Evolutionary conservation across 2,329 filamentous ascomycete genomes (phyloP).

Genomic region (Dothistroma septosporum): DNA sequence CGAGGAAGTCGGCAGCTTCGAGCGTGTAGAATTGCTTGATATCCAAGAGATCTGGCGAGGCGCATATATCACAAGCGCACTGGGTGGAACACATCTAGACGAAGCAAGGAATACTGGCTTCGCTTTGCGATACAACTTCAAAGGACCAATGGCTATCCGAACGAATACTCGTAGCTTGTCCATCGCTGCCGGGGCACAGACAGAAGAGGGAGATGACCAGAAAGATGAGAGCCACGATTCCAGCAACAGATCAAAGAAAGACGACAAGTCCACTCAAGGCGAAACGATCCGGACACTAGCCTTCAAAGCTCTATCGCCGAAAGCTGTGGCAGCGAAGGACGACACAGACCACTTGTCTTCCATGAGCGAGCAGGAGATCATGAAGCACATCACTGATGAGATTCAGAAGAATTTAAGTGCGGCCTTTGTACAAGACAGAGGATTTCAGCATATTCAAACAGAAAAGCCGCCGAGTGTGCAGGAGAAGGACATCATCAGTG

Average conservation of each 20-base stretch:
- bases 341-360: constrained; percentile 30
- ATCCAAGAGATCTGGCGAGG: constrained; percentile 71
- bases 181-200: constrained; percentile 48
- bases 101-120: constrained; percentile 79
- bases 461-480: constrained; percentile 40
- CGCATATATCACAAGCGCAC: constrained; percentile 84
- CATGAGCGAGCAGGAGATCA: constrained; percentile 51
- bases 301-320: constrained; percentile 54
- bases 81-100: constrained; percentile 72
- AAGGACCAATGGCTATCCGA: constrained; percentile 66
- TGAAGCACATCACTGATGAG: constrained; percentile 67
- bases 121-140: constrained; percentile 67
- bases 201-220: constrained; percentile 23
- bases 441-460: constrained; percentile 22
- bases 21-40: constrained; percentile 73
- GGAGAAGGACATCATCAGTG: constrained; percentile 69
- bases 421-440: constrained; percentile 39
- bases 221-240: background rate
- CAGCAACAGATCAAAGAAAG: constrained; percentile 30
- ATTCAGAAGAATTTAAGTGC: constrained; percentile 62
- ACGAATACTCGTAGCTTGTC: constrained; percentile 79
- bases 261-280: constrained; percentile 14
- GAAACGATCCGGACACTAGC: constrained; percentile 42
- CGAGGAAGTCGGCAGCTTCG: constrained; percentile 90
- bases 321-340: constrained; percentile 38